Conservation (phyloP, 2,329 filamentous ascomycete genomes). For the Cercospora beticola region DNA sequence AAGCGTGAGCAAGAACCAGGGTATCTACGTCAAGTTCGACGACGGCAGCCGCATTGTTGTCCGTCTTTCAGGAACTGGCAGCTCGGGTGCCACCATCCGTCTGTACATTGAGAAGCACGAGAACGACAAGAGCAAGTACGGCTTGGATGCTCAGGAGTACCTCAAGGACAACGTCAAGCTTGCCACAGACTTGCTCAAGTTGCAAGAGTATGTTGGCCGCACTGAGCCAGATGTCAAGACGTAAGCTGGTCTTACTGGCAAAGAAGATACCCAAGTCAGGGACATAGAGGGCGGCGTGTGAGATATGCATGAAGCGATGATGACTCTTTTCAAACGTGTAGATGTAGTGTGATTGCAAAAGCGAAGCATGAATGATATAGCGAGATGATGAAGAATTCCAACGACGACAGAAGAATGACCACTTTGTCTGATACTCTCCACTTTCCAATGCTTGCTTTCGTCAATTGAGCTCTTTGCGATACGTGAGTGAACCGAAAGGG, state of each 20-base stretch:
- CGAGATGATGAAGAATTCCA: background rate
- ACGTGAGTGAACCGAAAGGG: background rate
- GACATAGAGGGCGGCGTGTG: background rate
- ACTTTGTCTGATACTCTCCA: background rate
- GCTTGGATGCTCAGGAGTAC: constrained; percentile 86
- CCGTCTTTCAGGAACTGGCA: constrained; percentile 90
- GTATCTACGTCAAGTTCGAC: constrained; percentile 89
- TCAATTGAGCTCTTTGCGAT: background rate
- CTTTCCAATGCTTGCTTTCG: background rate
- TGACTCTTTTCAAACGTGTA: background rate
- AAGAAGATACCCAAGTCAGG: background rate
- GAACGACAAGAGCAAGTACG: constrained; percentile 73
- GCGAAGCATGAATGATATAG: constrained; percentile 2
- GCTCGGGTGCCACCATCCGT: constrained; percentile 91
- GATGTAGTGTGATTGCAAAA: constrained; percentile 2
- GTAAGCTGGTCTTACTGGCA: constrained; percentile 47
- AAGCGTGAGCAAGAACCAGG: constrained; percentile 92
- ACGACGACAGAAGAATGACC: background rate
- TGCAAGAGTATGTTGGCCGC: constrained; percentile 89
- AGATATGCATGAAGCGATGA: constrained; percentile 7
- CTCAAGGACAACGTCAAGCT: constrained; percentile 85
- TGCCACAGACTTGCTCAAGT: constrained; percentile 80
- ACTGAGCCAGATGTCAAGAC: constrained; percentile 97
- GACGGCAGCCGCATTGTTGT: constrained; percentile 95
- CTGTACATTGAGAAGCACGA: constrained; percentile 97